Evolutionary conservation across 495 filamentous ascomycete species (phyloP).

Genomic region (Neurospora sp.): DNA sequence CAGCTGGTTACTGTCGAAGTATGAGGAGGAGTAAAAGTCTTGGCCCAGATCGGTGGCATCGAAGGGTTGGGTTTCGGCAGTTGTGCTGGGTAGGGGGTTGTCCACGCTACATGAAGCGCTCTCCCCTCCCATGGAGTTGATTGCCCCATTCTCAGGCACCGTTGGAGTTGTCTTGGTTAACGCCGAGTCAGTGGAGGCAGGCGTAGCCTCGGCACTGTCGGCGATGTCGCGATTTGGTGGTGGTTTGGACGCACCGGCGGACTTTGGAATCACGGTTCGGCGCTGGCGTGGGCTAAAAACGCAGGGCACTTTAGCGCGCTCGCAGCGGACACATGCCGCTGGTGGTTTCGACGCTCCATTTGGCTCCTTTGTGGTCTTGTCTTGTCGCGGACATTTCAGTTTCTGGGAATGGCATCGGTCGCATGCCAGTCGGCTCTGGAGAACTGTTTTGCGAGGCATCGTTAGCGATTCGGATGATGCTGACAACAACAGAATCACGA

Average conservation of each 20-base stretch:
- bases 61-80: not conserved
- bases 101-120: not conserved
- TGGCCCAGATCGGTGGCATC: not conserved
- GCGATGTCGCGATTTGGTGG: not conserved
- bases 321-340: slow-evolving; percentile 2
- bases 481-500: not conserved
- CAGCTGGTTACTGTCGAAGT: not conserved
- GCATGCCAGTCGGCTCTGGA: slow-evolving; percentile 2
- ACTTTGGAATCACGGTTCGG: not conserved
- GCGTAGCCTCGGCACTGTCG: not conserved
- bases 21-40: not conserved
- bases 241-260: not conserved
- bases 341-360: not conserved
- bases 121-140: not conserved
- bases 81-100: not conserved
- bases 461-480: not conserved
- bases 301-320: slow-evolving; percentile 2
- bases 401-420: slow-evolving; percentile 7
- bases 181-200: not conserved
- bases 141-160: not conserved
- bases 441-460: slow-evolving; percentile 4
- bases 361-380: not conserved
- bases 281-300: slow-evolving; percentile 8
- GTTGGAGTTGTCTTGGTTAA: not conserved
- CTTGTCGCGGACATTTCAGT: slow-evolving; percentile 3